phyloP scores from a whole-genome alignment of 345 rosid genomes.

The Salix udensis region DNA sequence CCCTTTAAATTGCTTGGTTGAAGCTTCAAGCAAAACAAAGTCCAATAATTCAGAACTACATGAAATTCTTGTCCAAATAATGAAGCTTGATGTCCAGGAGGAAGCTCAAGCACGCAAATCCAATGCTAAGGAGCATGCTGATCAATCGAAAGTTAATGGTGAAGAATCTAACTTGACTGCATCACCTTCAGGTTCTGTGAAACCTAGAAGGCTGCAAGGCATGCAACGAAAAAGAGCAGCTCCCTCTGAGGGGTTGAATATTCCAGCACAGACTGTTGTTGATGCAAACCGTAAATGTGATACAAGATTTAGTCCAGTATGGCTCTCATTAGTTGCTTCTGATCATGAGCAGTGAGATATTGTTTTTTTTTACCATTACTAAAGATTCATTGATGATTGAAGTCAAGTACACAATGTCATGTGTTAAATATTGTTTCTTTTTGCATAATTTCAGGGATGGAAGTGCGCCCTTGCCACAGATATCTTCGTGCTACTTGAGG shows the following conservation, averaged over 20 bases:
- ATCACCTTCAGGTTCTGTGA: slow-evolving; percentile 23
- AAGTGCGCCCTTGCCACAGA: slow-evolving; percentile 38
- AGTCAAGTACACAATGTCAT: neutral
- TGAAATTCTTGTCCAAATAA: slow-evolving; percentile 7
- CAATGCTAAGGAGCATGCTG: slow-evolving; percentile 17
- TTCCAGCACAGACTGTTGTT: slow-evolving; percentile 27
- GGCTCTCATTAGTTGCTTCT: slow-evolving; percentile 47
- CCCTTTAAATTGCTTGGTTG: slow-evolving; percentile 28
- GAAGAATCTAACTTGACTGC: slow-evolving; percentile 18
- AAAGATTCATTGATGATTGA: neutral
- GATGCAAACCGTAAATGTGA: slow-evolving; percentile 24
- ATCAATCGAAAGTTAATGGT: slow-evolving; percentile 13
- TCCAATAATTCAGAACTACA: slow-evolving; percentile 17
- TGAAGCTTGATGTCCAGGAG: slow-evolving; percentile 8
- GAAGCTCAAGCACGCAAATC: slow-evolving; percentile 10
- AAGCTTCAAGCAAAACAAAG: slow-evolving; percentile 24
- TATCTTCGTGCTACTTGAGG: slow-evolving; percentile 44
- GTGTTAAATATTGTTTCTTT: slow-evolving; percentile 1
- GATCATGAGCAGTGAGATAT: slow-evolving; percentile 31
- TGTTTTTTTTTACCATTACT: neutral
- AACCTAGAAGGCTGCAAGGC: slow-evolving; percentile 18
- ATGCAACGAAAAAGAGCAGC: slow-evolving; percentile 14
- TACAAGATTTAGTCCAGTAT: slow-evolving; percentile 28
- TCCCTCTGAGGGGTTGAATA: slow-evolving; percentile 18
- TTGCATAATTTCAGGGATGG: slow-evolving; percentile 34